Conservation (phyloP, 75 land plant species). For the Isoetes taiwanensis region DNA sequence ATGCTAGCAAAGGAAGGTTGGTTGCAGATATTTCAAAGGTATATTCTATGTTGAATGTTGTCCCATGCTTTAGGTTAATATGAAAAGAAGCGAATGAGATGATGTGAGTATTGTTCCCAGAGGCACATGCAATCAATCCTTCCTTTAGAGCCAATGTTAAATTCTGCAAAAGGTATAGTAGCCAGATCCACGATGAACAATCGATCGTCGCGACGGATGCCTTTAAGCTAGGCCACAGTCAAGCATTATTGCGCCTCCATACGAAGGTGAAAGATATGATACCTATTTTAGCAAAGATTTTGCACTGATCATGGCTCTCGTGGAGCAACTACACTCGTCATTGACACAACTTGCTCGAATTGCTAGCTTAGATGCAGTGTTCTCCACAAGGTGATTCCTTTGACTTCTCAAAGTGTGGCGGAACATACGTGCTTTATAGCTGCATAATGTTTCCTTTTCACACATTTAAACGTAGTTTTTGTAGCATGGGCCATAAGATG, state of each 20-base stretch:
- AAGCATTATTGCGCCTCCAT: conserved; percentile 50
- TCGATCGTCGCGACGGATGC: too few relatives aligned
- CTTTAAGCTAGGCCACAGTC: conserved; percentile 50
- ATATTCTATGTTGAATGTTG: neutral
- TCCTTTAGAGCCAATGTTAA: conserved; percentile 67
- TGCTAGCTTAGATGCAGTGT: conserved; percentile 82
- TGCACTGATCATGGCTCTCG: conserved; percentile 37
- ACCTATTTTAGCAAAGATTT: conserved; percentile 41
- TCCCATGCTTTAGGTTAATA: neutral
- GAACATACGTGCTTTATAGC: neutral
- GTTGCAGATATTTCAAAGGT: conserved; percentile 77
- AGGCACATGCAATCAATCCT: conserved; percentile 55
- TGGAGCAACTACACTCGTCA: conserved; percentile 46
- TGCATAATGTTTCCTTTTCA: too few relatives aligned
- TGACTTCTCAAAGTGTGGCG: neutral
- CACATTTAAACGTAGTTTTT: too few relatives aligned
- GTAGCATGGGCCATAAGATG: neutral
- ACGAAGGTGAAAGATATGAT: conserved; percentile 43
- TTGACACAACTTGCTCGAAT: conserved; percentile 59
- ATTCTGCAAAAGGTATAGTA: conserved; percentile 50
- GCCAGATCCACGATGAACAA: conserved; percentile 34
- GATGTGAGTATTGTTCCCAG: conserved; percentile 6
- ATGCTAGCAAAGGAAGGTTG: conserved; percentile 66
- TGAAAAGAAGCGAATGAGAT: neutral
- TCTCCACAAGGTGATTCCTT: conserved; percentile 63